These are phyloP conservation scores for Populus tremula DNA, from an alignment of 345 rosid genomes.

Conservation along the genomic window DNA sequence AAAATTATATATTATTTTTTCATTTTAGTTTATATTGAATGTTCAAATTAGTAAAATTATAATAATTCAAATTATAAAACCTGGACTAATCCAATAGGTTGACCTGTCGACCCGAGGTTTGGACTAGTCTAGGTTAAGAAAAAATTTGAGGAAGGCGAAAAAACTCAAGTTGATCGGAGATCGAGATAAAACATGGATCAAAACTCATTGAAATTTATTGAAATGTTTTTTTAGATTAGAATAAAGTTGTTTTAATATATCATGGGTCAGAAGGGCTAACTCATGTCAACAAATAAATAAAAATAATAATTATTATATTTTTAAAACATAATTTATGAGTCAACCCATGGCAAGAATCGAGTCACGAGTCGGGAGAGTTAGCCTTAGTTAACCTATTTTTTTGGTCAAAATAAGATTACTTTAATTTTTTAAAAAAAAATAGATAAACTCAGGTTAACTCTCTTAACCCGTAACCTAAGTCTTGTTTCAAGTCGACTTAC, in stretches of 20 bases:
- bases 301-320: fast-evolving
- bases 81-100: fast-evolving
- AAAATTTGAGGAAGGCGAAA: no score
- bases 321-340: fast-evolving
- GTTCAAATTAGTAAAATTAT: no score
- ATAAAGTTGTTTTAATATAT: fast-evolving
- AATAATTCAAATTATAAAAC: no score
- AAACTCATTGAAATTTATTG: no score
- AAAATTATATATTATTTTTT: no score
- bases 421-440: no score
- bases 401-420: no score
- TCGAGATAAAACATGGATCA: no score
- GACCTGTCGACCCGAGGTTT: fast-evolving
- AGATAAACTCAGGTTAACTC: no score
- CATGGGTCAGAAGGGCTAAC: fast-evolving
- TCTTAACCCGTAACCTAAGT: fast-evolving
- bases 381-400: fast-evolving
- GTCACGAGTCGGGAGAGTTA: fast-evolving
- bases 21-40: no score
- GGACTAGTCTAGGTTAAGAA: fast-evolving
- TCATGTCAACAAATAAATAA: fast-evolving
- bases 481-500: fast-evolving
- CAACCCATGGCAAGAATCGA: fast-evolving
- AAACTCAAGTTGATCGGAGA: fast-evolving
- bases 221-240: no score